A percentile compares a stretch with the other conserved stretches of the same genome.
Evolutionary conservation across 768 basidiomycete genomes (phyloP).

Genomic region (Termitomyces titanicus): DNA sequence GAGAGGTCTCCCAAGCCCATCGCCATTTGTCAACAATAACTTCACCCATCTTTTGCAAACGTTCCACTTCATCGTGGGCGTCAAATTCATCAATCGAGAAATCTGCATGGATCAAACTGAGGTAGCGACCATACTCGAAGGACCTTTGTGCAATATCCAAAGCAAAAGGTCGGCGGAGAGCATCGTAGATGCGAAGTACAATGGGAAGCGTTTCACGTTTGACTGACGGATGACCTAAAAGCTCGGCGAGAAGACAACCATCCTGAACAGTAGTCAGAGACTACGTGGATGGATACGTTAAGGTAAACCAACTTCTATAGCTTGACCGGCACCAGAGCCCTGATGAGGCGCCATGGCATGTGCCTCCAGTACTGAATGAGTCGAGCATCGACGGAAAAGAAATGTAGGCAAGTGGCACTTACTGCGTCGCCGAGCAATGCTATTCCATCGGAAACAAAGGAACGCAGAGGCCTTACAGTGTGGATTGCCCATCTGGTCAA

Average conservation of each 20-base stretch:
- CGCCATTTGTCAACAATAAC: conserved; percentile 33
- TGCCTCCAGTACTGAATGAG: conserved; percentile 19
- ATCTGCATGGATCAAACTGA: conserved; percentile 16
- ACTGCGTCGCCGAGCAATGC: conserved; percentile 50
- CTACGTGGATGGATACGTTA: not conserved
- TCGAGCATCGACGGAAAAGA: not conserved
- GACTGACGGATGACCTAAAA: conserved; percentile 16
- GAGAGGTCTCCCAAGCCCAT: conserved; percentile 37
- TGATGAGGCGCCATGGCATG: conserved; percentile 46
- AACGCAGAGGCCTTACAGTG: conserved; percentile 33
- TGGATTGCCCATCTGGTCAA: conserved; percentile 41
- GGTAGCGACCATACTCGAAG: conserved; percentile 14
- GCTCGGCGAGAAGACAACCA: conserved; percentile 31
- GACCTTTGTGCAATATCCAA: conserved; percentile 20
- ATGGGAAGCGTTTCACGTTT: conserved; percentile 16
- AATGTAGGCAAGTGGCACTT: conserved; percentile 5
- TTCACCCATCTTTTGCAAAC: conserved; percentile 22
- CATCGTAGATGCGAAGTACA: conserved; percentile 28
- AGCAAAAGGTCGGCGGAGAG: conserved; percentile 34
- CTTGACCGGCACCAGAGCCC: conserved; percentile 49
- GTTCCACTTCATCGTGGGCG: conserved; percentile 13
- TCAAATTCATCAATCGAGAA: conserved; percentile 18
- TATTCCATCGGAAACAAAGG: conserved; percentile 34
- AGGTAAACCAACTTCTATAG: conserved; percentile 32
- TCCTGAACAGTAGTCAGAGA: conserved; percentile 23